Evolutionary conservation across 2,329 filamentous ascomycete genomes (phyloP).

Genomic region (Rhexocercosporidium sp.): DNA sequence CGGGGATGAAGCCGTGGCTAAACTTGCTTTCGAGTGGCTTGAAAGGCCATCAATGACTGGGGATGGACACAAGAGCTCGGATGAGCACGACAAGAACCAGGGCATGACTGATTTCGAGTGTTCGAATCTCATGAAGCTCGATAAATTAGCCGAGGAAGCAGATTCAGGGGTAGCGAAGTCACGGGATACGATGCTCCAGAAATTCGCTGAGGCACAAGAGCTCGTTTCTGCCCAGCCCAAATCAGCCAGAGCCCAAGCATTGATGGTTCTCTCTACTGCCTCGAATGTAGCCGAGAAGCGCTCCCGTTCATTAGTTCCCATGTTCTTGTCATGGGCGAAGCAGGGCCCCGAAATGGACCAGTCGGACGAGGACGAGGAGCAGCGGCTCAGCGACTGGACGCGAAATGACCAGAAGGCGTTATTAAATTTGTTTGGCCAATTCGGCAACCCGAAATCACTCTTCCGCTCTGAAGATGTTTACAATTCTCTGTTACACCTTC

Average conservation of each 20-base stretch:
- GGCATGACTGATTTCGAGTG: constrained; percentile 82
- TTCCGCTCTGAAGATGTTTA: constrained; percentile 81
- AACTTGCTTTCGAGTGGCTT: constrained; percentile 81
- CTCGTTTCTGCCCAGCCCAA: constrained; percentile 55
- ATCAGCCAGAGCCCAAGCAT: constrained; percentile 74
- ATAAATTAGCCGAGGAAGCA: constrained; percentile 55
- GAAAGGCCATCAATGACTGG: constrained; percentile 60
- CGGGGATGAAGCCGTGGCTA: constrained; percentile 75
- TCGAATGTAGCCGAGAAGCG: constrained; percentile 83
- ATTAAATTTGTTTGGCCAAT: constrained; percentile 80
- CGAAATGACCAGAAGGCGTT: constrained; percentile 84
- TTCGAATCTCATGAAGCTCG: constrained; percentile 69
- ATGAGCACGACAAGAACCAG: constrained; percentile 43
- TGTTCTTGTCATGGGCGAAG: constrained; percentile 82
- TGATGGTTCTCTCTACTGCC: constrained; percentile 76
- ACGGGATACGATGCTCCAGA: constrained; percentile 61
- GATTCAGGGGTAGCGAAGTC: constrained; percentile 59
- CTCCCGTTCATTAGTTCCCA: constrained; percentile 83
- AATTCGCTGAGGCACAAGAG: constrained; percentile 69
- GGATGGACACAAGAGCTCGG: constrained; percentile 50
- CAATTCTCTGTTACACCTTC: constrained; percentile 71
- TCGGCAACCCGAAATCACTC: constrained; percentile 83
- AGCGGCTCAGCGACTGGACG: constrained; percentile 62
- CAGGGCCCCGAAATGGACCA: constrained; percentile 44
- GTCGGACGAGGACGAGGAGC: constrained; percentile 35